Evolutionary conservation across 305 asterid genomes (phyloP), one percentile per base, ranked within the genome.

Genomic region (Solanum hybrid): DNA sequence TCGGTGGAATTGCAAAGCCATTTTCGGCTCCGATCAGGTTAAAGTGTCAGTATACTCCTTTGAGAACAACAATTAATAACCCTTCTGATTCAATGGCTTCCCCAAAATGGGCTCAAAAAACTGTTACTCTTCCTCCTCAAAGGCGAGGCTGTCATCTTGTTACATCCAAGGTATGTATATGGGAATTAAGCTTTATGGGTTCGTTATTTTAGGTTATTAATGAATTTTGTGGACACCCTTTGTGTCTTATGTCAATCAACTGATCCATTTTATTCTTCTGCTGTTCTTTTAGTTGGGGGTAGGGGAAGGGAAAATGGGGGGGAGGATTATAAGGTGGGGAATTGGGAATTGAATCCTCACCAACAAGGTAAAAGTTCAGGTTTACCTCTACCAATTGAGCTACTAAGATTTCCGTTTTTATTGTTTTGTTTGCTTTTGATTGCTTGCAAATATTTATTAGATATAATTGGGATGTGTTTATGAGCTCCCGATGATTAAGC

Each of bases 121-220:
- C 95, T 26, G 61, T 96, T 15, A 93, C 94, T 36, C 82, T 97
- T 85, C 98, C 99, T 29, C 94, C 97, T 3, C 98, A 94, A 85
- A 92, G 94, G 88, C 98, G 98, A 70, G 98, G 99, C 24, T 97
- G 99, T 90, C 99, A 96, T 90, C 97, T 95, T 87, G 89, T 96
- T 91, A 96, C 99, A 65, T 93, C 97, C 77, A 94, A 93, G 99
- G 24, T 3, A 15, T 15, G 1, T 57, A 6, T 3, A 32, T 72
- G 79, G 34, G 34, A 27, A 26, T 3, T 73, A 13, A 73, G 79
- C 79, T 73, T 73, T 73, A 73, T 73, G 79, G 79, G 22, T 73
- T 26, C 22, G 27, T 0, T 73, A 6, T 73, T 73, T 73, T 26
- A 26, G 79, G 34, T 73, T 73, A 29, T 73, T 27, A 13, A 27